Evolutionary conservation across 768 basidiomycete species (phyloP), one percentile per base, ranked within the genome.

Genomic region (Suillus discolor): DNA sequence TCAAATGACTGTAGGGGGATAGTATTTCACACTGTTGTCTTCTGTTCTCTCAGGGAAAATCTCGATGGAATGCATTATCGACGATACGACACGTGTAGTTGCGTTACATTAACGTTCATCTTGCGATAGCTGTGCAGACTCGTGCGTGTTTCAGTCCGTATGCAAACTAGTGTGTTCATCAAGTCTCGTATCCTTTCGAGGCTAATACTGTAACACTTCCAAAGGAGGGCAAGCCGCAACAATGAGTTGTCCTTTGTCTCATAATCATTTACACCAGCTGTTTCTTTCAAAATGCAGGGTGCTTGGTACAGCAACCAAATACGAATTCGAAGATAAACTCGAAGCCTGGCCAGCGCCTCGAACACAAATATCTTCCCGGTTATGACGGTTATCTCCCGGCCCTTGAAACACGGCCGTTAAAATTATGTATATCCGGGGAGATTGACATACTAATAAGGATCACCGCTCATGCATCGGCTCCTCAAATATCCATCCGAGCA

Each of bases 321-420:
- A 11, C 4, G n/a, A 47, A n/a, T 47, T 47, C 5, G 12, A 47
- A 47, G 9, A n/a, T 45, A n/a, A 16, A 8, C 44, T 11, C 44
- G 44, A 47, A 47, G 20, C 36, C 18, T 59, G 23, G 57, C 57
- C 53, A 41, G 57, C 39, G 28, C n/a, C 36, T 38, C 36, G 36
- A 38, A 38, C 11, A 38, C 7, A 8, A 25, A 25, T 18, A 25
- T 39, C 15, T 25, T 11, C 12, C 59, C 59, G 59, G 39, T 42
- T 60, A 60, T 60, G 41, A 39, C 18, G 59, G 18, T 59, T 59
- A 41, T 59, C 41, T 59, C 57, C 39, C 39, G 39, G 25, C 16
- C 54, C 49, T 31, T 34, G 54, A 34, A 34, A 54, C 31, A 54
- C 41, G 59, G 59, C 59, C 6, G 39, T 59, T 25, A 20, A 39